These are phyloP conservation scores for Phalaenopsis hybrid DNA, from an alignment of 116 monocot species.

Conservation along the genomic window DNA sequence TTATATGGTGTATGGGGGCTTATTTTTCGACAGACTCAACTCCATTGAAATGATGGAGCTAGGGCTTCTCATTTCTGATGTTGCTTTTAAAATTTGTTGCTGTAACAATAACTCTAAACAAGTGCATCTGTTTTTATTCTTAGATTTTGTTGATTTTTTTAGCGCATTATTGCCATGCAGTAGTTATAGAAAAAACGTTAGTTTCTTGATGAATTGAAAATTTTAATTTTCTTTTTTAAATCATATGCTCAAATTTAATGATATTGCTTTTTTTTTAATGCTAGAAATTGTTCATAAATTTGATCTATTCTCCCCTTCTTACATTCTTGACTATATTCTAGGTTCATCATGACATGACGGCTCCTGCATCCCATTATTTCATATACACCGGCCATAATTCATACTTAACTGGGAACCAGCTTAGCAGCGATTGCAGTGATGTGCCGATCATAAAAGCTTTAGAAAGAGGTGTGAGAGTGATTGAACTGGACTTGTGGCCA, in stretches of 20 bases:
- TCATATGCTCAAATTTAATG: neutral
- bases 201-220: neutral
- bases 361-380: constrained; percentile 41
- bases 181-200: neutral
- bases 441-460: constrained; percentile 42
- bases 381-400: constrained; percentile 52
- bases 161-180: neutral
- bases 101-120: neutral
- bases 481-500: constrained; percentile 56
- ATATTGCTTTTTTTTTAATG: neutral
- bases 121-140: neutral
- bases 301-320: neutral
- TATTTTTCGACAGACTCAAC: neutral
- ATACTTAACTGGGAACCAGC: constrained; percentile 47
- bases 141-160: neutral
- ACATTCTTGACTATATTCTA: neutral
- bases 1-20: neutral
- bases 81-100: neutral
- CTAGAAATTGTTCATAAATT: neutral
- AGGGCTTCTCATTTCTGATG: neutral
- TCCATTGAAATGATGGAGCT: neutral
- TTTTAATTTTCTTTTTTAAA: neutral
- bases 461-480: constrained; percentile 39
- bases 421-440: constrained; percentile 50
- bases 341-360: constrained; percentile 47